These are phyloP conservation scores for Rubia occidens DNA, from an alignment of 305 asterid species.

Conservation along the genomic window DNA sequence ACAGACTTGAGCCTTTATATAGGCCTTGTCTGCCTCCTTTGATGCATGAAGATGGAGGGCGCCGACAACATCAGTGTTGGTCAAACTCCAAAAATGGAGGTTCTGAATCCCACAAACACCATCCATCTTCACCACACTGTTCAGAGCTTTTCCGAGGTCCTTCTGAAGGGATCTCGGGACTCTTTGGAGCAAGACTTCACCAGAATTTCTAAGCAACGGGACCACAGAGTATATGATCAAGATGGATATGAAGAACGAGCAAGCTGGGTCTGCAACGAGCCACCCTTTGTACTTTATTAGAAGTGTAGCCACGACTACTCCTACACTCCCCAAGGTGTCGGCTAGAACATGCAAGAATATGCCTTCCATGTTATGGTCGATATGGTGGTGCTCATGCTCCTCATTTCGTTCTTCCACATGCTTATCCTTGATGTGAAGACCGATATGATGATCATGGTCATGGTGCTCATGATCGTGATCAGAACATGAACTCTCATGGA, in stretches of 20 bases:
- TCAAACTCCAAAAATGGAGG: slow-evolving; percentile 75
- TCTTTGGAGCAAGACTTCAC: slow-evolving; percentile 77
- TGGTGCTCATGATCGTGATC: slow-evolving; percentile 31
- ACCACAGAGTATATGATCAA: slow-evolving; percentile 70
- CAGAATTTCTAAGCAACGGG: slow-evolving; percentile 83
- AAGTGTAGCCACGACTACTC: slow-evolving; percentile 80
- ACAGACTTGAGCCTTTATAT: slow-evolving; percentile 39
- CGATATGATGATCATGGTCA: slow-evolving; percentile 18
- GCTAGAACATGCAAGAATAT: slow-evolving; percentile 93
- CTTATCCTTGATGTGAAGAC: not conserved
- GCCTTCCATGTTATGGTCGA: slow-evolving; percentile 97
- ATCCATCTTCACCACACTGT: slow-evolving; percentile 43
- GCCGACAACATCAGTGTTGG: slow-evolving; percentile 69
- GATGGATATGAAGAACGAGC: slow-evolving; percentile 82
- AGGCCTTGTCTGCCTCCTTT: slow-evolving; percentile 40
- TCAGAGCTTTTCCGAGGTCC: slow-evolving; percentile 50
- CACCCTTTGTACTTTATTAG: slow-evolving; percentile 86
- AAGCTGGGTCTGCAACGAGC: slow-evolving; percentile 90
- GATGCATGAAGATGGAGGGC: slow-evolving; percentile 74
- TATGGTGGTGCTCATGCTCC: slow-evolving; percentile 47
- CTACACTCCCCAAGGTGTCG: slow-evolving; percentile 92
- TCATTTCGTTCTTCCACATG: slow-evolving; percentile 24
- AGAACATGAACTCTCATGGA: not conserved
- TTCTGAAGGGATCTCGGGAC: slow-evolving; percentile 71
- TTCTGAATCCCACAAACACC: slow-evolving; percentile 64